A percentile compares a stretch with the other conserved stretches of the same genome.
Conservation (phyloP, 2,329 filamentous ascomycete species). For the Pseudogymnoascus sp. region DNA sequence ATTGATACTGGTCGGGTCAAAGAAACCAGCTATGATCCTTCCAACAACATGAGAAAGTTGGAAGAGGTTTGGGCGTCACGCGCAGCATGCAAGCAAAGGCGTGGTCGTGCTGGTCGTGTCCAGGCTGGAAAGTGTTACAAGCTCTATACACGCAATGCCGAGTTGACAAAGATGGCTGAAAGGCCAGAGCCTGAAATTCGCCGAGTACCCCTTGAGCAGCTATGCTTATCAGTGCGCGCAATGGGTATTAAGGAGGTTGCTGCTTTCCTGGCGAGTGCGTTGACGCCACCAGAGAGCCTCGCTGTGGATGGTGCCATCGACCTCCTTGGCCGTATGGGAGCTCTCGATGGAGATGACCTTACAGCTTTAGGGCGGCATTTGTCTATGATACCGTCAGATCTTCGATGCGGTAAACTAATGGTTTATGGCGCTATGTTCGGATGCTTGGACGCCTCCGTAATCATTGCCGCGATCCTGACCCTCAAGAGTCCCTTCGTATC, state of each 20-base stretch:
- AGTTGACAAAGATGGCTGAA: conserved; percentile 72
- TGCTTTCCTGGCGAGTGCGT: conserved; percentile 72
- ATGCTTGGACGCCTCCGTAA: conserved; percentile 80
- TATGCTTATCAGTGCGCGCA: conserved; percentile 87
- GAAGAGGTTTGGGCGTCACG: conserved; percentile 93
- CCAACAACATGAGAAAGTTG: conserved; percentile 88
- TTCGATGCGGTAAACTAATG: conserved; percentile 89
- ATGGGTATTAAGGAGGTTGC: conserved; percentile 85
- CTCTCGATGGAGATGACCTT: conserved; percentile 75
- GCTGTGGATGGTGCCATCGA: conserved; percentile 81
- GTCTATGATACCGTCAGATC: conserved; percentile 89
- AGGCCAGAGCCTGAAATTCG: conserved; percentile 90
- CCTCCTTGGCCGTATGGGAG: conserved; percentile 77
- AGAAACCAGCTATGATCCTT: conserved; percentile 87
- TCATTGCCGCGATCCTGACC: conserved; percentile 87
- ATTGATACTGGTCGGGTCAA: conserved; percentile 95
- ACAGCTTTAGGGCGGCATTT: conserved; percentile 88
- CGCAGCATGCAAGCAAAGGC: conserved; percentile 88
- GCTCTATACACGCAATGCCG: conserved; percentile 79
- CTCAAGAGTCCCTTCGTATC: conserved; percentile 80
- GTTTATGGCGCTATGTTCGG: conserved; percentile 92
- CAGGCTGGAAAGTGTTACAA: conserved; percentile 90
- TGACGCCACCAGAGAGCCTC: conserved; percentile 78
- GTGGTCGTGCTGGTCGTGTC: conserved; percentile 88
- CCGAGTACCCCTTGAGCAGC: conserved; percentile 84